Conservation (phyloP, 177 flowering plant species). For the Vitis hybrid region DNA sequence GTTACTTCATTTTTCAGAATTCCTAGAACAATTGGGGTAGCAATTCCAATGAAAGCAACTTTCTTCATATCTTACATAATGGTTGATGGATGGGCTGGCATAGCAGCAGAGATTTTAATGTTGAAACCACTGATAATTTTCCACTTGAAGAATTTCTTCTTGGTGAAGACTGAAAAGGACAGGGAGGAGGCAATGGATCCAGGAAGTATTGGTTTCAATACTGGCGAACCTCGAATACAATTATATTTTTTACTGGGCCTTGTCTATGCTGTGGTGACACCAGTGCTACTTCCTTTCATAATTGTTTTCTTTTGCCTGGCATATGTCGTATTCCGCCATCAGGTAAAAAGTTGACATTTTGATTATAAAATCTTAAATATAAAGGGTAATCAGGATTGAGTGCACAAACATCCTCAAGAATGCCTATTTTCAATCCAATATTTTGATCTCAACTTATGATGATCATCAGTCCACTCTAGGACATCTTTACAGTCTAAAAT, state of each 20-base stretch:
- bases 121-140: constrained; percentile 60
- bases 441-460: too few relatives aligned
- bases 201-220: constrained; percentile 70
- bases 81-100: constrained; percentile 90
- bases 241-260: constrained; percentile 72
- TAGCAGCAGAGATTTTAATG: constrained; percentile 73
- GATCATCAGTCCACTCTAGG: too few relatives aligned
- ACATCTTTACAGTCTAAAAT: too few relatives aligned
- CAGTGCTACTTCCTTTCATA: constrained; percentile 69
- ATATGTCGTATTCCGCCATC: constrained; percentile 70
- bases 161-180: constrained; percentile 82
- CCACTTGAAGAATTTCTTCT: constrained; percentile 70
- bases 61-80: constrained; percentile 79
- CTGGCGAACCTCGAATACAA: constrained; percentile 79
- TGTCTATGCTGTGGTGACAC: constrained; percentile 68
- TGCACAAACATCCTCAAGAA: too few relatives aligned
- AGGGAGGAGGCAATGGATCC: constrained; percentile 80
- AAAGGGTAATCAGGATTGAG: too few relatives aligned
- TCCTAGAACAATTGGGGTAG: constrained; percentile 59
- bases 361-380: background rate
- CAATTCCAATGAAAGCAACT: constrained; percentile 74
- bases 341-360: constrained; percentile 37
- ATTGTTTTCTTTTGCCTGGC: constrained; percentile 70
- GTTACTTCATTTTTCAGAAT: constrained; percentile 33
- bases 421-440: too few relatives aligned